A percentile compares a stretch with the other conserved stretches of the same genome.
These are phyloP conservation scores for Starmerella geochares DNA, from an alignment of 805 yeast species.

Conservation along the genomic window DNA sequence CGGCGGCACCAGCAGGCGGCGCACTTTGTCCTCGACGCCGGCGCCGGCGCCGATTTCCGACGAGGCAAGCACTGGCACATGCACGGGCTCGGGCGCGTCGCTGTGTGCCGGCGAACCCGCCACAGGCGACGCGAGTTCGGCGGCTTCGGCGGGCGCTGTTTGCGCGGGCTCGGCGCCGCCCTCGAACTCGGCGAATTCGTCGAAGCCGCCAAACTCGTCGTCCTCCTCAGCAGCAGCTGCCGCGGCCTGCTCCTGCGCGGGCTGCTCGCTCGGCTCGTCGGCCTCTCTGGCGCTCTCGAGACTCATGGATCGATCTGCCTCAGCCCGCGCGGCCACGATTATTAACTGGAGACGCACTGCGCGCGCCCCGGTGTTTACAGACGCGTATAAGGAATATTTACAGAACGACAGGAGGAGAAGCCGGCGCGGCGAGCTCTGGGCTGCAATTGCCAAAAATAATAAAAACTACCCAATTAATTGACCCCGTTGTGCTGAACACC, in stretches of 20 bases:
- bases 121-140: background rate
- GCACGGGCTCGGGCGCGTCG: background rate
- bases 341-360: background rate
- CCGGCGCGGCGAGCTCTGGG: no score
- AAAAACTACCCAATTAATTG: background rate
- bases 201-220: slow-evolving; percentile 33
- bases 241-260: background rate
- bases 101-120: background rate
- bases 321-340: background rate
- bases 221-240: slow-evolving; percentile 2
- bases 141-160: no score
- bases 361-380: background rate
- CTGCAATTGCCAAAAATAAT: no score
- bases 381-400: no score
- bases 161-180: slow-evolving; percentile 13
- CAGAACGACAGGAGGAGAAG: no score
- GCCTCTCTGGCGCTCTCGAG: background rate
- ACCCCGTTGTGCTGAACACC: no score
- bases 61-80: background rate
- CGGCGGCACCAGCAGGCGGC: slow-evolving; percentile 1
- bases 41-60: background rate
- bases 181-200: slow-evolving; percentile 26
- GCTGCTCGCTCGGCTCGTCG: background rate
- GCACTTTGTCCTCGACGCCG: slow-evolving; percentile 3
- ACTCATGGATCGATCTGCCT: background rate